Conservation (phyloP, 306 rosid genomes). For the Sicyos baderoa region DNA sequence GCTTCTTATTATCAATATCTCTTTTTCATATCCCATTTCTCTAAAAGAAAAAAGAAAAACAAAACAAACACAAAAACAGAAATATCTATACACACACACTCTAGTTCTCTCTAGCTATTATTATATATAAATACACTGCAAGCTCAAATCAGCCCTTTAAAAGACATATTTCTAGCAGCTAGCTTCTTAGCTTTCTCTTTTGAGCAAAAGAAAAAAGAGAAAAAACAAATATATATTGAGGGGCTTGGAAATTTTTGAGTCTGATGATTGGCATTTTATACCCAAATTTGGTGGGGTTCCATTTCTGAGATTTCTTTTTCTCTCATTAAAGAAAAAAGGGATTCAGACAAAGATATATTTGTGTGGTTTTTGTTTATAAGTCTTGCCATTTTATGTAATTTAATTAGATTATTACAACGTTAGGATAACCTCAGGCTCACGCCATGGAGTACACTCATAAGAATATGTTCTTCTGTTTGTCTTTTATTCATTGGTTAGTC, state of each 20-base stretch:
- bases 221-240: background rate
- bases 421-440: constrained; percentile 18
- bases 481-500: constrained; percentile 5
- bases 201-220: background rate
- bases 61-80: background rate
- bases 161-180: background rate
- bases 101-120: constrained; percentile 5
- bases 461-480: constrained; percentile 1
- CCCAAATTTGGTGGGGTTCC: constrained; percentile 14
- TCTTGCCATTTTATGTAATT: constrained; percentile 4
- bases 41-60: background rate
- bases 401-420: background rate
- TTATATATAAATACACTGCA: constrained; percentile 2
- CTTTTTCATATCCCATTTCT: constrained; percentile 14
- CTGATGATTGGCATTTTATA: constrained; percentile 17
- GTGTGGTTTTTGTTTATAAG: constrained; percentile 1
- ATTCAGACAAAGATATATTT: constrained; percentile 2
- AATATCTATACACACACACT: background rate
- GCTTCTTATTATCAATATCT: constrained; percentile 44
- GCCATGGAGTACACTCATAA: background rate
- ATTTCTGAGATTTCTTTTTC: background rate
- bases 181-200: constrained; percentile 13
- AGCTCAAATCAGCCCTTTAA: background rate
- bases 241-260: constrained; percentile 14
- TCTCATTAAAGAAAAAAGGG: background rate